Conservation (phyloP, 495 filamentous ascomycete genomes). For the Cladorrhinum samala region DNA sequence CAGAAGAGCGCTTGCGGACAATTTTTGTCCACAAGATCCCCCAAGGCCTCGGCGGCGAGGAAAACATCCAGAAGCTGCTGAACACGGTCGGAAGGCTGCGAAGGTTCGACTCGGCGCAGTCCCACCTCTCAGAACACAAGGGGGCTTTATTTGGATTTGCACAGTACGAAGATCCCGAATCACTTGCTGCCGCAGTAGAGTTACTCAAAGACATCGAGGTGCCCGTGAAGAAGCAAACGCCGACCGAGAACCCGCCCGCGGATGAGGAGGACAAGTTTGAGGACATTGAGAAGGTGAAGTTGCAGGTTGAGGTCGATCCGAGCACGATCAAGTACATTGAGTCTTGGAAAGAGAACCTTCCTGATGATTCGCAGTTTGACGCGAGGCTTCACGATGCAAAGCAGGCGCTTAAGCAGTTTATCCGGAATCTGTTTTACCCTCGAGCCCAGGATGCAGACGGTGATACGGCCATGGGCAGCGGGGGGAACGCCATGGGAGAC, state of each 20-base stretch:
- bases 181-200: constrained; percentile 79
- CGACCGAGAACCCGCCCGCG: constrained; percentile 38
- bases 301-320: constrained; percentile 77
- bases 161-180: constrained; percentile 90
- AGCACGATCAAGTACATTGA: constrained; percentile 74
- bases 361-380: constrained; percentile 60
- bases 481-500: constrained; percentile 46
- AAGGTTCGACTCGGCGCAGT: constrained; percentile 61
- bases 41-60: constrained; percentile 68
- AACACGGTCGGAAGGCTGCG: constrained; percentile 68
- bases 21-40: constrained; percentile 87
- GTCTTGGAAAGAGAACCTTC: constrained; percentile 60
- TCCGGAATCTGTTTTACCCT: constrained; percentile 71
- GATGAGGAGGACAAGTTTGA: constrained; percentile 47
- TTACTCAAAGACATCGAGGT: constrained; percentile 81
- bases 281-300: constrained; percentile 60
- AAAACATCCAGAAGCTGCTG: constrained; percentile 76
- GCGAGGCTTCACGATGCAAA: constrained; percentile 64
- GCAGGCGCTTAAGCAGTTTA: constrained; percentile 52
- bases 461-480: constrained; percentile 63
- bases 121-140: constrained; percentile 73
- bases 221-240: constrained; percentile 65
- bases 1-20: constrained; percentile 84
- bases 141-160: constrained; percentile 90
- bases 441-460: constrained; percentile 52